These are phyloP conservation scores for Ceriops tagal DNA, from an alignment of 345 rosid genomes.

Conservation along the genomic window DNA sequence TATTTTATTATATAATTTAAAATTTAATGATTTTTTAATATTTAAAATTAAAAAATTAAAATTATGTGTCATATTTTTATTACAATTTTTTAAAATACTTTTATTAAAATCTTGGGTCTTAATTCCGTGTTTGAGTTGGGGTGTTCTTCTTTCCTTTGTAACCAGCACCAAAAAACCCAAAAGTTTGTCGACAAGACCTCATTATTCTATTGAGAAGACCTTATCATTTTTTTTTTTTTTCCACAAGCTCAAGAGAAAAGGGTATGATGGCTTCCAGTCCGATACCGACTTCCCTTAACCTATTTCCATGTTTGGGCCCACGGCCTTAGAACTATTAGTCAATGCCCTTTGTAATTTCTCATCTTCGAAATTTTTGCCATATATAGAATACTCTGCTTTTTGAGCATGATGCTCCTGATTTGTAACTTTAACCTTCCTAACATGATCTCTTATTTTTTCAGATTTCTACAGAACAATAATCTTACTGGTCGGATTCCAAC, in stretches of 20 bases:
- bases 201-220: no score
- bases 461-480: constrained; percentile 86
- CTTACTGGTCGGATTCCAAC: constrained; percentile 65
- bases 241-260: background rate
- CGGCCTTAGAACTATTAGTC: background rate
- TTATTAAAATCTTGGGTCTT: no score
- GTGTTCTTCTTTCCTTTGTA: no score
- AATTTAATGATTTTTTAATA: no score
- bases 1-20: no score
- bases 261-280: background rate
- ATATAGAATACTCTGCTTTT: no score
- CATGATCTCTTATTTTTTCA: constrained; percentile 28
- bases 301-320: background rate
- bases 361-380: background rate
- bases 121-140: no score
- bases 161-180: no score
- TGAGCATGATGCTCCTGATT: background rate
- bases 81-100: no score
- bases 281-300: background rate
- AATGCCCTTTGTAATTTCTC: background rate
- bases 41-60: no score
- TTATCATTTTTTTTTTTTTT: background rate
- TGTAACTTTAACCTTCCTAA: constrained; percentile 15
- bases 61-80: no score
- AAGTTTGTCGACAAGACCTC: no score